These are phyloP conservation scores for Ascocoryne sarcoides DNA, from an alignment of 2,329 filamentous ascomycete genomes.

Conservation along the genomic window DNA sequence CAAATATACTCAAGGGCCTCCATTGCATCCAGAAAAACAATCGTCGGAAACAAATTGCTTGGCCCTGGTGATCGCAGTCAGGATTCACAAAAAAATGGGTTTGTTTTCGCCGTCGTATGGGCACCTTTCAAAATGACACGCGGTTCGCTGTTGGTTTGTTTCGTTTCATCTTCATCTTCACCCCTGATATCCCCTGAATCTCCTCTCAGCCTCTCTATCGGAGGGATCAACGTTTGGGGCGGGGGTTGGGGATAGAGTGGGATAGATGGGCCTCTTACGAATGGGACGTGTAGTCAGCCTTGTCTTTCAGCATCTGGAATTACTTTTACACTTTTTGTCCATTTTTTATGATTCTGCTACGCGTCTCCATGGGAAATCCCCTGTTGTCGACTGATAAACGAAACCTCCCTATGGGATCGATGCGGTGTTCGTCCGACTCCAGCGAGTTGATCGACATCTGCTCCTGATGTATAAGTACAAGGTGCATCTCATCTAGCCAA, in stretches of 20 bases:
- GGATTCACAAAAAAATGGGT: neutral
- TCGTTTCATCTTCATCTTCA: neutral
- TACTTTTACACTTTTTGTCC: neutral
- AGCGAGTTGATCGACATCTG: neutral
- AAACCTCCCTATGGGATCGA: neutral
- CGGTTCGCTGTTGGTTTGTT: neutral
- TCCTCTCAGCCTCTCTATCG: neutral
- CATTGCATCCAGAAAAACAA: neutral
- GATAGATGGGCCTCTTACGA: slow-evolving; percentile 30
- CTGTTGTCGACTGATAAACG: neutral
- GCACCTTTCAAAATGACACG: neutral
- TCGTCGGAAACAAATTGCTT: neutral
- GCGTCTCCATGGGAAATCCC: neutral
- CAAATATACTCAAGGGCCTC: neutral
- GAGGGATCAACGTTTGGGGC: neutral
- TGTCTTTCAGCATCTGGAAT: neutral
- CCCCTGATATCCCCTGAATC: neutral
- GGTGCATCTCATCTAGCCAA: neutral
- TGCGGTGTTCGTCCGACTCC: neutral
- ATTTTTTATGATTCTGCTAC: neutral
- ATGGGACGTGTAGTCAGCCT: slow-evolving; percentile 75
- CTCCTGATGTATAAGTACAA: neutral
- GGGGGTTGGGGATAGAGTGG: neutral
- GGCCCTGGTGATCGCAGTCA: neutral
- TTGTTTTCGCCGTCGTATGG: neutral